Base-by-base conservation (phyloP, 441 rosid species). In the Corymbia calophylla region DNA sequence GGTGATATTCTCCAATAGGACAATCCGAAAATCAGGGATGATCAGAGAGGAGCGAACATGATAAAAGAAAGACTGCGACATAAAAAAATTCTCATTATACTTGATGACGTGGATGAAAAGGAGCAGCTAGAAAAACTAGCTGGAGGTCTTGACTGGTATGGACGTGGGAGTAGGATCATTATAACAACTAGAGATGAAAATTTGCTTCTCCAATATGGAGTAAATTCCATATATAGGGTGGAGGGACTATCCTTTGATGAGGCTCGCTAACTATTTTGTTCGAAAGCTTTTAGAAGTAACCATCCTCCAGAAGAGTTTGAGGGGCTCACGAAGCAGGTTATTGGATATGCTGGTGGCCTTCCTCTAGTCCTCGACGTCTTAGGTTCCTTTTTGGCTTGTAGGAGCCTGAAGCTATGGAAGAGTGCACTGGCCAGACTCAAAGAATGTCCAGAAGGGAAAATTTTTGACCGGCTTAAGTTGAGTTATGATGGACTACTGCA, bases 341-440 rank as follows among this genome's bases (percentile, higher is more conserved):
- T 91, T 8, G 56, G 73, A 32, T 92, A 93, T 64, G 92, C 93
- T 58, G 54, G 87, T 53, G 94, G 96, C 35, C 87, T 91, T 89
- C 95, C 95, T 23, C 58, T 94, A 82, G 93, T 94, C 19, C 89
- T 92, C 31, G 89, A 92, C 89, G 94, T 92, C 55, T 93, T 91
- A 55, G 93, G 94, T 89, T 94, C 93, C 27, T 91, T 88, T 7
- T 21, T 77, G 58, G 48, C 19, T 17, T 32, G 12, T 17, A 35
- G 86, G 31, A 53, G 87, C 47, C 19, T 80, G 86, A 49, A 5
- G 51, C 53, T 91, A 39, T 94, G 94, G 95, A 84, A 89, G 56
- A 58, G 53, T 55, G 89, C 87, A 73, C 29, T 89, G 48, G 7
- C 13, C 6, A 87, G 91, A 25, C 16, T 91, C 55, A 88, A 90